Evolutionary conservation across 306 rosid species (phyloP).

Genomic region (Crotalaria pallida): DNA sequence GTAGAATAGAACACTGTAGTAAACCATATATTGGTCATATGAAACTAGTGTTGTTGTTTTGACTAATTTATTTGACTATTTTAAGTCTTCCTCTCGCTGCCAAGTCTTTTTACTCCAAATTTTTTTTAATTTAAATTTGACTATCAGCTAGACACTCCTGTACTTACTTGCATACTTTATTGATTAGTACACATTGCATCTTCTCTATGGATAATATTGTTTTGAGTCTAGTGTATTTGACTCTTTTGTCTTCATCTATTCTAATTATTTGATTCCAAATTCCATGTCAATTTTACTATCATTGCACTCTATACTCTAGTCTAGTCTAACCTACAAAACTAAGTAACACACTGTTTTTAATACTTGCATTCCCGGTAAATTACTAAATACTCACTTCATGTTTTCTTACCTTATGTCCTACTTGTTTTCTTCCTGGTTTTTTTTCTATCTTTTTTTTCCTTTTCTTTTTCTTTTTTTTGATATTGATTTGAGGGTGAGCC

Average conservation of each 20-base stretch:
- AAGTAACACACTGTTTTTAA: not conserved
- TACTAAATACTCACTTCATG: too few relatives aligned
- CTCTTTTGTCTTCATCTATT: constrained; percentile 20
- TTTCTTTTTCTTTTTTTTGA: not conserved
- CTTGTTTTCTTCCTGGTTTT: not conserved
- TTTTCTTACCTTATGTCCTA: too few relatives aligned
- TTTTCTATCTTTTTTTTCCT: not conserved
- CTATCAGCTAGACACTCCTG: not conserved
- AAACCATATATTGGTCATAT: constrained; percentile 8
- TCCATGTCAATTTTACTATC: not conserved
- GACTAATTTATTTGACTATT: not conserved
- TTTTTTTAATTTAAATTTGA: not conserved
- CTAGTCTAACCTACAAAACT: not conserved
- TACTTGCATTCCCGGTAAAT: not conserved
- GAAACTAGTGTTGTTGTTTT: not conserved
- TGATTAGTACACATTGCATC: not conserved
- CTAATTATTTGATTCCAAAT: not conserved
- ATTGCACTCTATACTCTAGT: not conserved
- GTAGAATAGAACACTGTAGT: too few relatives aligned
- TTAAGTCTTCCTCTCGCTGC: not conserved
- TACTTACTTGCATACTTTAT: not conserved
- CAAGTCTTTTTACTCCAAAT: not conserved
- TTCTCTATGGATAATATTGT: not conserved
- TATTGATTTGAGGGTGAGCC: too few relatives aligned
- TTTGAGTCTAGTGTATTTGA: constrained; percentile 14